Conservation (phyloP, 2,329 filamentous ascomycete species). For the Grosmannia serpens region DNA sequence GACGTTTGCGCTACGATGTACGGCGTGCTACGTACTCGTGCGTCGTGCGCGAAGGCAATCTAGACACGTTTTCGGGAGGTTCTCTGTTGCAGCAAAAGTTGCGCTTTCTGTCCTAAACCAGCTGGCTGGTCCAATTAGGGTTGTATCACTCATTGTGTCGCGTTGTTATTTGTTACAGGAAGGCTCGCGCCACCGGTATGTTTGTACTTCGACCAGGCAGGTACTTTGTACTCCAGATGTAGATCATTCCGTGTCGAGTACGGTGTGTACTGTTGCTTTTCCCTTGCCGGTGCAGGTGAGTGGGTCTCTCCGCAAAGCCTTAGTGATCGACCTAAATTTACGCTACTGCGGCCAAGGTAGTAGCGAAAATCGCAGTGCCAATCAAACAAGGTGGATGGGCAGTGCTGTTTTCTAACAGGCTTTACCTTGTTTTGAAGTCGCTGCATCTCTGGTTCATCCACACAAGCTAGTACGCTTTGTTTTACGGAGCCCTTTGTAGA, state of each 20-base stretch:
- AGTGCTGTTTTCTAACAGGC: neutral
- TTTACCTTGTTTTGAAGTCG: neutral
- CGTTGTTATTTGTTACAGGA: neutral
- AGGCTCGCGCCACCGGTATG: neutral
- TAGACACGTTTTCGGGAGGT: neutral
- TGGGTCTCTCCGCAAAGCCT: constrained; percentile 3
- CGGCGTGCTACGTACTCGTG: neutral
- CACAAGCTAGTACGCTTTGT: neutral
- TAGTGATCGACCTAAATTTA: neutral
- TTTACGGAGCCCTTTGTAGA: neutral
- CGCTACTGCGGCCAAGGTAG: neutral
- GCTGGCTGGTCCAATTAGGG: neutral
- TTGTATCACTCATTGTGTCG: neutral
- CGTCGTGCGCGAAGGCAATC: neutral
- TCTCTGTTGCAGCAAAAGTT: neutral
- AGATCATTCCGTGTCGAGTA: neutral
- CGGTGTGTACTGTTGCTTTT: neutral
- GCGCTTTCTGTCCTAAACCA: neutral
- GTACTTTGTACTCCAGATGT: neutral
- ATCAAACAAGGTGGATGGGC: neutral
- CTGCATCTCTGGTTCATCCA: neutral
- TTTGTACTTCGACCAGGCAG: neutral
- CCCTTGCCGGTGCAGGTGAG: neutral
- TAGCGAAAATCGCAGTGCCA: neutral
- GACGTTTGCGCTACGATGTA: neutral